Conservation (phyloP, 495 filamentous ascomycete species). For the Darksidea phi region DNA sequence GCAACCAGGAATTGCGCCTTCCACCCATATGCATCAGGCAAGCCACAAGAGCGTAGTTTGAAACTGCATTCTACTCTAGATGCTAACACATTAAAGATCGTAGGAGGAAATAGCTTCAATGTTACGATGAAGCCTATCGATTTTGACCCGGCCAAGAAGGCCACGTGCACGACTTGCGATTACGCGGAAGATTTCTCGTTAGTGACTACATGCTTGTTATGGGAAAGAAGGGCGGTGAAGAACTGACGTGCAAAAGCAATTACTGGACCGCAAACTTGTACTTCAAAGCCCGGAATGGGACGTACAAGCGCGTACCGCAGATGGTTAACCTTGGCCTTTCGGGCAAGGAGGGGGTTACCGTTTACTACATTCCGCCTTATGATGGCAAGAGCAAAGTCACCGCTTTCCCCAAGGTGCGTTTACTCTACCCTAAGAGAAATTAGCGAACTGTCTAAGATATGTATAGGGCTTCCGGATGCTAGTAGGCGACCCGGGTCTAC, state of each 20-base stretch:
- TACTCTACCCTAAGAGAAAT: neutral
- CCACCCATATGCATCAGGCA: conserved; percentile 18
- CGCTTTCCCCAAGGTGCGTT: conserved; percentile 21
- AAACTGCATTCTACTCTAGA: neutral
- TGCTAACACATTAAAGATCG: conserved; percentile 12
- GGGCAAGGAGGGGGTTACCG: conserved; percentile 24
- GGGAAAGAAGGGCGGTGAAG: too few relatives aligned
- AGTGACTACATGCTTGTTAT: too few relatives aligned
- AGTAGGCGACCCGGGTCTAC: conserved; percentile 20
- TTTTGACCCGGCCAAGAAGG: conserved; percentile 14
- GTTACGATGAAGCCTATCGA: conserved; percentile 20
- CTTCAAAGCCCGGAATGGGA: conserved; percentile 32
- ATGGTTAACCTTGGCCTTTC: conserved; percentile 30
- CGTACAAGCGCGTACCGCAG: conserved; percentile 31
- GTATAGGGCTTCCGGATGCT: conserved; percentile 32
- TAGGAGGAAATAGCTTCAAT: conserved; percentile 30
- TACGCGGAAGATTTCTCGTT: conserved; percentile 24
- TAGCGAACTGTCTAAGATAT: neutral
- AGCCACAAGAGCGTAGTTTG: neutral
- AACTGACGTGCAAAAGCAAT: conserved; percentile 10
- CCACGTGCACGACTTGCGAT: conserved; percentile 29
- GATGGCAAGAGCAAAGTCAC: conserved; percentile 34
- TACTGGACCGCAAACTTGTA: conserved; percentile 34
- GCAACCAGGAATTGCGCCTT: conserved; percentile 19
- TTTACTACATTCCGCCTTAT: conserved; percentile 34